Percentiles rank a stretch among this genome's conserved stretches.
Evolutionary conservation across 352 stramenopile species (phyloP).

Genomic region (Pythium rishiriense): DNA sequence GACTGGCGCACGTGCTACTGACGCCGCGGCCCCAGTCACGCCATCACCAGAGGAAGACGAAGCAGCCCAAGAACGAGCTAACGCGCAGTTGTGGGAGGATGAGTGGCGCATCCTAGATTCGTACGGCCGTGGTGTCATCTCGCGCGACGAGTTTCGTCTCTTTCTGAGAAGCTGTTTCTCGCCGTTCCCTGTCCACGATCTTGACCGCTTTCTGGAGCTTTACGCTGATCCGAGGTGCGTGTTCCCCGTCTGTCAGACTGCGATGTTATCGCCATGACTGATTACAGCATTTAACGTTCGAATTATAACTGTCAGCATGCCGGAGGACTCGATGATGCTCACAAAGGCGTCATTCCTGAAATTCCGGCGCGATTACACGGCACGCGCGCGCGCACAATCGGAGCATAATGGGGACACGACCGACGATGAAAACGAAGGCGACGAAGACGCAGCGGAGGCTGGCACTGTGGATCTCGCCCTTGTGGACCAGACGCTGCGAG

Average conservation of each 20-base stretch:
- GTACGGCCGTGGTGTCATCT: conserved; percentile 43
- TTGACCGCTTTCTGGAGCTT: conserved; percentile 56
- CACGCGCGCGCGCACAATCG: conserved; percentile 31
- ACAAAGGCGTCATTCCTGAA: conserved; percentile 51
- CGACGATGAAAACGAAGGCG: conserved; percentile 35
- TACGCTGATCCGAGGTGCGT: conserved; percentile 40
- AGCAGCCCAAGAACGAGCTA: conserved; percentile 29
- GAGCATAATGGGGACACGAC: conserved; percentile 35
- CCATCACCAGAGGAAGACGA: conserved; percentile 1
- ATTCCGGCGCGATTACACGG: conserved; percentile 53
- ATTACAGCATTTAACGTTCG: too few relatives aligned
- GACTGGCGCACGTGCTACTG: neutral
- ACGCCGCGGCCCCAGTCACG: neutral
- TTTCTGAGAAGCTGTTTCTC: conserved; percentile 54
- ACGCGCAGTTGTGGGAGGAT: conserved; percentile 37
- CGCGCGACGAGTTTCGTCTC: conserved; percentile 39
- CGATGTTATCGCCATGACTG: neutral
- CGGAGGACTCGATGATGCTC: conserved; percentile 36
- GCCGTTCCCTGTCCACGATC: conserved; percentile 39
- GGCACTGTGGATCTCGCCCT: neutral
- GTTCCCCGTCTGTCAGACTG: neutral
- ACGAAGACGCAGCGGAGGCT: neutral
- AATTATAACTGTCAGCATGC: conserved; percentile 22
- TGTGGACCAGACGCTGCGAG: neutral
- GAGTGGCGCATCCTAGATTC: conserved; percentile 67